phyloP scores from a whole-genome alignment of 257 asterid genomes.

The Nicotiana paniculata region DNA sequence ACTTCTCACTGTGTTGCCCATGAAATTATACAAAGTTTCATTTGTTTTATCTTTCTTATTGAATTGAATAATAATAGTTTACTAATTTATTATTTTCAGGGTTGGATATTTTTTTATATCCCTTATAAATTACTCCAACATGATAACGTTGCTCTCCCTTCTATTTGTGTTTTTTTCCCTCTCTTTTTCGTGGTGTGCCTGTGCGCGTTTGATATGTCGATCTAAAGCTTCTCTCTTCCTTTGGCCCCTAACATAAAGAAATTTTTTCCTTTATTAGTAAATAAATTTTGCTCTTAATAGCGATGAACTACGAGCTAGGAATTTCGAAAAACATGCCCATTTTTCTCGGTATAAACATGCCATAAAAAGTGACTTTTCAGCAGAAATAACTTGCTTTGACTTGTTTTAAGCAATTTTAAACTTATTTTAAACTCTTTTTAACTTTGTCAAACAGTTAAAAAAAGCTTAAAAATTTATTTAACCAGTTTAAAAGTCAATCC shows the following conservation, averaged over 20 bases:
- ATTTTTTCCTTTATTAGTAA: neutral
- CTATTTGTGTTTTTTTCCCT: neutral
- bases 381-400: too few relatives aligned
- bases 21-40: neutral
- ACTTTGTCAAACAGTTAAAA: too few relatives aligned
- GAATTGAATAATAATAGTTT: too few relatives aligned
- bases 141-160: neutral
- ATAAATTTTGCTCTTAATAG: neutral
- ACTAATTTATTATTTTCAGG: neutral
- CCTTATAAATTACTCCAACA: neutral
- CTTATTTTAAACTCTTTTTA: too few relatives aligned
- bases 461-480: too few relatives aligned
- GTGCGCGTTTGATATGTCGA: neutral
- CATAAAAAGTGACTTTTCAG: too few relatives aligned
- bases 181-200: too few relatives aligned
- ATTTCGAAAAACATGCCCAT: neutral
- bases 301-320: neutral
- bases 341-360: neutral
- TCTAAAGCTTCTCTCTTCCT: neutral
- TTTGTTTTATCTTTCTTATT: too few relatives aligned
- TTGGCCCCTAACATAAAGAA: neutral
- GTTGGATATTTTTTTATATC: neutral
- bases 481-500: too few relatives aligned
- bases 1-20: neutral
- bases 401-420: too few relatives aligned